Conservation (phyloP, 176 grass and related monocot species). For the Musa schizocarpa region DNA sequence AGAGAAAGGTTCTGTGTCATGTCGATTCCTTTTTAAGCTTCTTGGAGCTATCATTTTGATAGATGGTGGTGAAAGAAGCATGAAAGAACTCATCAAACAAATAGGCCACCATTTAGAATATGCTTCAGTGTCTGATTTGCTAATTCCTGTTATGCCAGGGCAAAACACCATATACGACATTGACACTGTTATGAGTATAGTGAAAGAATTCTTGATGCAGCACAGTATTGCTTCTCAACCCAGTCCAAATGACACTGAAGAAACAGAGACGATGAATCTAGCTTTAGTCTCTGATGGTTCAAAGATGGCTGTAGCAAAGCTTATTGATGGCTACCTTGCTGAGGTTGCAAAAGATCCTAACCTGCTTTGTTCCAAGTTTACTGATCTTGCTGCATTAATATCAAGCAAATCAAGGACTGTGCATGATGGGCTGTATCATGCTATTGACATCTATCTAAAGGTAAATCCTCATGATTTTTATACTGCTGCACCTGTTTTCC, state of each 20-base stretch:
- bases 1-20: constrained; percentile 73
- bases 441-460: constrained; percentile 90
- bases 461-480: constrained; percentile 21
- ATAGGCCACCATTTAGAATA: constrained; percentile 71
- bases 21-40: constrained; percentile 85
- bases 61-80: constrained; percentile 52
- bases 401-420: constrained; percentile 52
- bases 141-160: constrained; percentile 59
- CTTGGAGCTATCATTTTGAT: constrained; percentile 63
- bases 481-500: background rate
- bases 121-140: constrained; percentile 72
- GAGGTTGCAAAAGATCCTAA: constrained; percentile 79
- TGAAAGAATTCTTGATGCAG: constrained; percentile 77
- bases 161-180: constrained; percentile 65
- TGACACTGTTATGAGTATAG: constrained; percentile 58
- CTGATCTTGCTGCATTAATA: constrained; percentile 60
- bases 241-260: constrained; percentile 18
- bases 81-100: constrained; percentile 78
- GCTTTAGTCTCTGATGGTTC: constrained; percentile 40
- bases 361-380: constrained; percentile 51
- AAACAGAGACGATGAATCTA: constrained; percentile 32
- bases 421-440: constrained; percentile 82
- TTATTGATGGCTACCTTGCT: constrained; percentile 75
- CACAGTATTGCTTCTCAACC: constrained; percentile 36
- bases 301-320: constrained; percentile 52